Percentiles rank a stretch among this genome's conserved stretches.
Conservation (phyloP, 177 flowering plant species). For the Vitis hybrid region DNA sequence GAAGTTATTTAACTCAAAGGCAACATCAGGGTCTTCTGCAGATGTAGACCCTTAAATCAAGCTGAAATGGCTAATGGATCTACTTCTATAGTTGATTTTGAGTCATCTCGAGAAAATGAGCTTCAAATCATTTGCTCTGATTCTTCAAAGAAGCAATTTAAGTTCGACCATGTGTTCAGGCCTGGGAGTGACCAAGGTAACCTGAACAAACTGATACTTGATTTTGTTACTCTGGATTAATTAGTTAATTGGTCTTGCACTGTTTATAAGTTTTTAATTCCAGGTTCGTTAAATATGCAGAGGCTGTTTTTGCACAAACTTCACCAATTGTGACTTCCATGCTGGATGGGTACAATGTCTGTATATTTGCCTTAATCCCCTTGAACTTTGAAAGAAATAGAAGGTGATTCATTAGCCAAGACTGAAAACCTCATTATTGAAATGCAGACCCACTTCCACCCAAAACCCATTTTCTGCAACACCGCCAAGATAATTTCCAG, state of each 20-base stretch:
- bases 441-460: too few species aligned
- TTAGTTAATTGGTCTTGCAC: not conserved
- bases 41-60: constrained; percentile 76
- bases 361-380: constrained; percentile 35
- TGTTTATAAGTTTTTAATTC: not conserved
- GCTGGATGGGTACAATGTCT: constrained; percentile 85
- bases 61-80: constrained; percentile 58
- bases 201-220: not conserved
- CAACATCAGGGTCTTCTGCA: constrained; percentile 87
- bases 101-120: constrained; percentile 61
- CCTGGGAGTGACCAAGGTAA: constrained; percentile 84
- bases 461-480: too few species aligned
- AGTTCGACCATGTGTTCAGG: constrained; percentile 82
- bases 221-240: not conserved
- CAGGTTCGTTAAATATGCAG: constrained; percentile 37
- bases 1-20: constrained; percentile 90
- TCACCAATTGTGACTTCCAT: constrained; percentile 75
- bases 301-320: constrained; percentile 77
- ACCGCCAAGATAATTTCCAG: too few species aligned
- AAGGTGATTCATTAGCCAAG: too few species aligned
- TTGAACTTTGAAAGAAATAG: too few species aligned
- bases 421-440: too few species aligned
- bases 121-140: constrained; percentile 62
- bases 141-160: constrained; percentile 73
- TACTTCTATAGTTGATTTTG: constrained; percentile 60